A percentile compares a stretch with the other conserved stretches of the same genome.
Evolutionary conservation across 2,329 filamentous ascomycete species (phyloP).

Genomic region (Aspergillus sp.): DNA sequence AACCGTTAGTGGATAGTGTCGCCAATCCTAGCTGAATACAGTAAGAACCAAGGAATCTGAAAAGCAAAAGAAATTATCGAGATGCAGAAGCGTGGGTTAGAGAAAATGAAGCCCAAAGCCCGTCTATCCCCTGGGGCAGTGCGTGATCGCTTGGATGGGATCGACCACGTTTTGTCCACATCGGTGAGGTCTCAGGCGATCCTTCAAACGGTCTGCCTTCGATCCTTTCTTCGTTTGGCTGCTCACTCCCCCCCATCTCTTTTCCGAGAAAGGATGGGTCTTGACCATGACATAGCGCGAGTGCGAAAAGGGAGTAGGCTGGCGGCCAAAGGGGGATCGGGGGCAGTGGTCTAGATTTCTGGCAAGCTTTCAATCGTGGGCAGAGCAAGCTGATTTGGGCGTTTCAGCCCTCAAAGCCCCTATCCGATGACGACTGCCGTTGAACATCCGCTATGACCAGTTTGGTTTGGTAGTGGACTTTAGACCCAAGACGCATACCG

Average conservation of each 20-base stretch:
- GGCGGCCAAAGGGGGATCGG: slow-evolving; percentile 1
- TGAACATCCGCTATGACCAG: slow-evolving; percentile 5
- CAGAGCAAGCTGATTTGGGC: slow-evolving; percentile 9
- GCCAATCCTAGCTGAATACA: slow-evolving; percentile 4
- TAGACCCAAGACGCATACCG: slow-evolving; percentile 16
- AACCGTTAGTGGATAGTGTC: slow-evolving; percentile 5
- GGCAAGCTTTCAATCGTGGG: slow-evolving; percentile 17
- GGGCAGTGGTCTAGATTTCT: slow-evolving; percentile 18
- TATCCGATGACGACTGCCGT: slow-evolving; percentile 14
- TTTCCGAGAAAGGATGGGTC: background rate
- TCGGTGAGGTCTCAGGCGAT: slow-evolving; percentile 19
- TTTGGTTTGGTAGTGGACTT: background rate
- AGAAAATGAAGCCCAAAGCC: slow-evolving; percentile 1
- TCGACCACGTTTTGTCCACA: slow-evolving; percentile 25
- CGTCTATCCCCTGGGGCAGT: slow-evolving; percentile 17
- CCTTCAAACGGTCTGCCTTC: slow-evolving; percentile 16
- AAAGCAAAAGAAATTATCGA: background rate
- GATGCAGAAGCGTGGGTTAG: background rate
- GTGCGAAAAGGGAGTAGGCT: slow-evolving; percentile 6
- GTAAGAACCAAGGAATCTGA: slow-evolving; percentile 2
- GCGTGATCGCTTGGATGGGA: slow-evolving; percentile 16
- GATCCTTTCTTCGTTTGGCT: slow-evolving; percentile 9
- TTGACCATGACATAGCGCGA: slow-evolving; percentile 13
- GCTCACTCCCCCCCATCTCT: background rate
- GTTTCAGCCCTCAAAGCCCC: slow-evolving; percentile 23